These are phyloP conservation scores for Penicillium paradoxum DNA, from an alignment of 495 filamentous ascomycete species.

Conservation along the genomic window DNA sequence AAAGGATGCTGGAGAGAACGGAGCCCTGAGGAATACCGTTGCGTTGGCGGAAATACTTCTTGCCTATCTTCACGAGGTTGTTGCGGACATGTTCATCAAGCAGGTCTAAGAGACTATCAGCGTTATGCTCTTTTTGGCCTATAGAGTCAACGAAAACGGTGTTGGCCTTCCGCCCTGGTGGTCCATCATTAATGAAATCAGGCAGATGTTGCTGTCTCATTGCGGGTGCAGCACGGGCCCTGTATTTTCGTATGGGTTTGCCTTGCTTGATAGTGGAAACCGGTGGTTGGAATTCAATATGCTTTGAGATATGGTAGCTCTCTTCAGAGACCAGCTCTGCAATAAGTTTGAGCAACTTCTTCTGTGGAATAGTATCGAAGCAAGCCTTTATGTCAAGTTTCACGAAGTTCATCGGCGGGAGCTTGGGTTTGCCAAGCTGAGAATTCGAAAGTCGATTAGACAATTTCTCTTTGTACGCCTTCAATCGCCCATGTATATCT, in stretches of 20 bases:
- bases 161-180: slow-evolving; percentile 41
- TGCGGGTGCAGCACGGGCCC: slow-evolving; percentile 51
- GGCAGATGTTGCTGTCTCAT: slow-evolving; percentile 50
- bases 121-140: slow-evolving; percentile 45
- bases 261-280: slow-evolving; percentile 7
- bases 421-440: background rate
- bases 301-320: slow-evolving; percentile 66
- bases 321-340: slow-evolving; percentile 56
- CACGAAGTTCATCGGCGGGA: slow-evolving; percentile 64
- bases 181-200: slow-evolving; percentile 47
- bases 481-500: slow-evolving; percentile 76
- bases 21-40: slow-evolving; percentile 91
- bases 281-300: slow-evolving; percentile 60
- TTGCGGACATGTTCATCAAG: slow-evolving; percentile 70
- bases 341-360: slow-evolving; percentile 62
- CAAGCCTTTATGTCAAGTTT: slow-evolving; percentile 90
- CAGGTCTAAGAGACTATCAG: slow-evolving; percentile 59
- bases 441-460: background rate
- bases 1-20: slow-evolving; percentile 75
- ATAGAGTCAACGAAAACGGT: slow-evolving; percentile 72
- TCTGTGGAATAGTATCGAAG: slow-evolving; percentile 92
- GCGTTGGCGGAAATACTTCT: slow-evolving; percentile 84
- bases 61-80: slow-evolving; percentile 85
- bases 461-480: slow-evolving; percentile 53
- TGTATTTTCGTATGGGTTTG: slow-evolving; percentile 60